Evolutionary conservation across 306 rosid genomes (phyloP).

Genomic region (Malus sieversii): DNA sequence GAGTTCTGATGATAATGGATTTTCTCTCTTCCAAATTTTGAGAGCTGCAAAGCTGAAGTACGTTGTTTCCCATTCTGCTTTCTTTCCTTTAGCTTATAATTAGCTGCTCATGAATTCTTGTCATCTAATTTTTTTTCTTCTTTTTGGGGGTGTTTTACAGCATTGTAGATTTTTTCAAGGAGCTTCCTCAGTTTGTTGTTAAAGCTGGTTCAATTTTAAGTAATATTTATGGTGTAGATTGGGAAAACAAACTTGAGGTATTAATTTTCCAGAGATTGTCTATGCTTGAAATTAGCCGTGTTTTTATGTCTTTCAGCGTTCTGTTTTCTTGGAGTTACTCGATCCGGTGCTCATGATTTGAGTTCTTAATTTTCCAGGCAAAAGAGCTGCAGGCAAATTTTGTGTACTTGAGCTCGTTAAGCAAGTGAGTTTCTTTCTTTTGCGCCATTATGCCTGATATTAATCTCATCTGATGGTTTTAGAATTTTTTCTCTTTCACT

Average conservation of each 20-base stretch:
- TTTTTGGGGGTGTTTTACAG: constrained; percentile 32
- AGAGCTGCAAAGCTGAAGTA: constrained; percentile 82
- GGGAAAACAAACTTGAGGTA: constrained; percentile 97
- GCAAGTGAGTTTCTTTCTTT: constrained; percentile 61
- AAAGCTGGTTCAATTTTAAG: constrained; percentile 77
- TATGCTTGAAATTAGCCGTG: constrained; percentile 1
- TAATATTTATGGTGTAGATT: constrained; percentile 65
- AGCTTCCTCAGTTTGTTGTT: constrained; percentile 88
- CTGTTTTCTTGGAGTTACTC: constrained; percentile 5
- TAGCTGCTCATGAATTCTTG: constrained; percentile 10
- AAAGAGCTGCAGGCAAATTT: constrained; percentile 85
- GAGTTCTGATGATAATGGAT: constrained; percentile 34
- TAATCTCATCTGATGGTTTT: not conserved
- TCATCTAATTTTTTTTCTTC: constrained; percentile 3
- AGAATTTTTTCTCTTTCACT: not conserved
- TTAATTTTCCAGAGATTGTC: constrained; percentile 5
- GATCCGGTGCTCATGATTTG: constrained; percentile 16
- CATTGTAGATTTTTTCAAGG: constrained; percentile 80
- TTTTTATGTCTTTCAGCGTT: not conserved
- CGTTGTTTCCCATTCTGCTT: constrained; percentile 17
- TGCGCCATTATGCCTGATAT: not conserved
- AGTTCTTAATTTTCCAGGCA: constrained; percentile 35
- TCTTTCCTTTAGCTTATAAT: constrained; percentile 1
- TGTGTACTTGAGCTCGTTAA: constrained; percentile 56
- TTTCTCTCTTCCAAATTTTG: constrained; percentile 69